These are phyloP conservation scores for Saturnispora sekii DNA, from an alignment of 805 yeast genomes.

Conservation along the genomic window DNA sequence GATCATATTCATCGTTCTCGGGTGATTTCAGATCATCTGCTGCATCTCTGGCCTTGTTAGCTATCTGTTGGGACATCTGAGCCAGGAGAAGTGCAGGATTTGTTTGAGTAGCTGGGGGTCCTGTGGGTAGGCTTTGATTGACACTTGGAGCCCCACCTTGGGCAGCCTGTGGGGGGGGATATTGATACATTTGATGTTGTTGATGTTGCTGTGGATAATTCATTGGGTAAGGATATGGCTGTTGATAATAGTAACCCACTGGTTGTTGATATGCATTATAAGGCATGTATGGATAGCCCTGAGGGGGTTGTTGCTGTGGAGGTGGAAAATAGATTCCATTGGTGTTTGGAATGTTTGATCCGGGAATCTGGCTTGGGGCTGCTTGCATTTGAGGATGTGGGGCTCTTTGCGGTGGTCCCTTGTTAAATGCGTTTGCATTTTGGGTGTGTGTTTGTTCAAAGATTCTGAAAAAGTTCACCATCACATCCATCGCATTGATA, in stretches of 20 bases:
- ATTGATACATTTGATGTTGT: constrained; percentile 1
- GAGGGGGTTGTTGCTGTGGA: constrained; percentile 14
- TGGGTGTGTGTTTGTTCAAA: constrained; percentile 10
- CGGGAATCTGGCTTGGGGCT: constrained; percentile 9
- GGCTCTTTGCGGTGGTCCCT: background rate
- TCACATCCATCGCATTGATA: constrained; percentile 6
- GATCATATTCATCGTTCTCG: constrained; percentile 20
- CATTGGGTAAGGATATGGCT: background rate
- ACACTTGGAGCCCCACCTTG: too few species aligned
- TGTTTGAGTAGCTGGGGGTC: background rate
- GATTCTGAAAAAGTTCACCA: constrained; percentile 13
- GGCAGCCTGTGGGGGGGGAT: too few species aligned
- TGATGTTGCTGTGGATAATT: constrained; percentile 3
- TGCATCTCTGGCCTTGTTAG: background rate
- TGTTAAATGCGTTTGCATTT: too few species aligned
- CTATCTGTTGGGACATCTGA: constrained; percentile 8
- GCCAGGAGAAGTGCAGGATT: constrained; percentile 12
- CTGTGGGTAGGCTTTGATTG: background rate
- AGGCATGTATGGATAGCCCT: constrained; percentile 1
- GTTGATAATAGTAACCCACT: background rate
- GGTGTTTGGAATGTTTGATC: too few species aligned
- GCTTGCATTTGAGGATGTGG: background rate
- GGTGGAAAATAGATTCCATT: constrained; percentile 5
- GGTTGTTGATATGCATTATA: constrained; percentile 13
- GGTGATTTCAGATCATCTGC: background rate